phyloP scores from a whole-genome alignment of 1,284 basidiomycete species.

The Cutaneotrichosporon dermatis region DNA sequence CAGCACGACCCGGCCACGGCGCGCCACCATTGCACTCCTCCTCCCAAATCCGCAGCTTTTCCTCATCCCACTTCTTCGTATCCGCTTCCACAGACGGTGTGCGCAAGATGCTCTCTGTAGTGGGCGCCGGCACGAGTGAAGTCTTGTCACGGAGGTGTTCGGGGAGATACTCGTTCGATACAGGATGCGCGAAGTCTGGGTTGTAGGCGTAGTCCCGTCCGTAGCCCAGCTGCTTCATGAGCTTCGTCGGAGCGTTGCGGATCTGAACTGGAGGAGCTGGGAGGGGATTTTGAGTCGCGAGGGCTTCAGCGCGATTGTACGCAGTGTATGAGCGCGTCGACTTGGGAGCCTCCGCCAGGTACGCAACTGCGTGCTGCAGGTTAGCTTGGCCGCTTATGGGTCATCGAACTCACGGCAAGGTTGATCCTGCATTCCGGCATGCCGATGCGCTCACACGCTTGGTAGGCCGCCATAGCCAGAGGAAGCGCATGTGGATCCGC shows the following conservation, averaged over 20 bases:
- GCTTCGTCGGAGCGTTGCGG: slow-evolving; percentile 77
- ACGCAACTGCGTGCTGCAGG: slow-evolving; percentile 64
- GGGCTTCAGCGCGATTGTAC: slow-evolving; percentile 65
- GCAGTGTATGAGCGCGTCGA: slow-evolving; percentile 73
- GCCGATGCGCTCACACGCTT: slow-evolving; percentile 74
- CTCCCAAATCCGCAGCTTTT: slow-evolving; percentile 69
- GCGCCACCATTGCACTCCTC: slow-evolving; percentile 58
- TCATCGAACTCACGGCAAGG: slow-evolving; percentile 33
- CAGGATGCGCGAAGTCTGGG: slow-evolving; percentile 70
- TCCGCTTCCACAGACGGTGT: slow-evolving; percentile 55
- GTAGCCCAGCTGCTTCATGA: slow-evolving; percentile 80
- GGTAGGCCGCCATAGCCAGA: slow-evolving; percentile 67
- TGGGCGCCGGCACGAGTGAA: slow-evolving; percentile 24
- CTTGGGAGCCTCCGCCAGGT: slow-evolving; percentile 77
- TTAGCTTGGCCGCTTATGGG: neutral
- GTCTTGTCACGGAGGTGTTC: slow-evolving; percentile 44
- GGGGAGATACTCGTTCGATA: slow-evolving; percentile 59
- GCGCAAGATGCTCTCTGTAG: slow-evolving; percentile 52
- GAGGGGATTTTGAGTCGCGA: slow-evolving; percentile 53
- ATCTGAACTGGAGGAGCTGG: slow-evolving; percentile 63
- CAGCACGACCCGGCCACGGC: slow-evolving; percentile 60
- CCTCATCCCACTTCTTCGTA: slow-evolving; percentile 69
- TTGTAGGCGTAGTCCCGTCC: slow-evolving; percentile 71
- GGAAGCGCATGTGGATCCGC: slow-evolving; percentile 68
- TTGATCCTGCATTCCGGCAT: slow-evolving; percentile 63